These are phyloP conservation scores for Puccinia triticina DNA, from an alignment of 1,284 basidiomycete genomes.

Conservation along the genomic window DNA sequence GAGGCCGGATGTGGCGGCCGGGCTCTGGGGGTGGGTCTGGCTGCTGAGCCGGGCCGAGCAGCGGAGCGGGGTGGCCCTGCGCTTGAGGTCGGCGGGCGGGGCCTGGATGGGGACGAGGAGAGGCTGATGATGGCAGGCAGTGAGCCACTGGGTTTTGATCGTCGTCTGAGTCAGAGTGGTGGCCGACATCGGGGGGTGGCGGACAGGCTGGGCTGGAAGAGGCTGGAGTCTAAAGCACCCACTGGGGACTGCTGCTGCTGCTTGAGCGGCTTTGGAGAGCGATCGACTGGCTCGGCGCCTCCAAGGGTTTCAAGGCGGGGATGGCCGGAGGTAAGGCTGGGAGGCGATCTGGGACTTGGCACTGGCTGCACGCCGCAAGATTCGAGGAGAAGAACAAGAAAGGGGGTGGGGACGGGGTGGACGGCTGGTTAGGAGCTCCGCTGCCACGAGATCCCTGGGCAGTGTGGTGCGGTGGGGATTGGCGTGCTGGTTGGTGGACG, in stretches of 20 bases:
- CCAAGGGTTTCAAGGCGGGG: background rate
- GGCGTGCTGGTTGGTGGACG: too few relatives aligned
- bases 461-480: too few relatives aligned
- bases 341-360: background rate
- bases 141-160: background rate
- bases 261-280: background rate
- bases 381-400: background rate
- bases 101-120: background rate
- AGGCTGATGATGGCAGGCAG: background rate
- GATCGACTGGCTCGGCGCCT: background rate
- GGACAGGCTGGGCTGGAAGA: background rate
- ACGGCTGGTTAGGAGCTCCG: too few relatives aligned
- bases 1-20: background rate
- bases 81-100: background rate
- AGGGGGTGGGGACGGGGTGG: too few relatives aligned
- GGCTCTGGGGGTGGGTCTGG: background rate
- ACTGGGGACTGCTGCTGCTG: background rate
- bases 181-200: background rate
- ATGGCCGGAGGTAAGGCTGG: background rate
- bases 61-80: background rate
- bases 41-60: constrained; percentile 11
- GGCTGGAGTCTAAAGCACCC: background rate
- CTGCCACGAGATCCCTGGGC: too few relatives aligned
- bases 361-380: constrained; percentile 3
- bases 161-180: constrained; percentile 6